Evolutionary conservation across 306 rosid species (phyloP), one percentile per base, ranked within the genome.

Genomic region (Glycyrrhiza uralensis): DNA sequence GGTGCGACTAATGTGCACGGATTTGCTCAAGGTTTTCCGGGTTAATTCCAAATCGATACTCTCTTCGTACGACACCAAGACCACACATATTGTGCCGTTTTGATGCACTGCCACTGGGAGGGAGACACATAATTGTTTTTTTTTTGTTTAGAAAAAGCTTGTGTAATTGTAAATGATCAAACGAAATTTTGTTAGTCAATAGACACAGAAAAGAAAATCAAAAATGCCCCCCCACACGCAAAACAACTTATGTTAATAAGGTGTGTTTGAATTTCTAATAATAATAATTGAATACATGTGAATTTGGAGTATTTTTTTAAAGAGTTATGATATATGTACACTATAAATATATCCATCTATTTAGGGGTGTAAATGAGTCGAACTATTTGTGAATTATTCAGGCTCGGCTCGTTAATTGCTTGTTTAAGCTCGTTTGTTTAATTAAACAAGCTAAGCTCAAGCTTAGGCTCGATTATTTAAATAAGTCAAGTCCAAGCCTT

Each of bases 21-120:
- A 93, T 75, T 84, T 93, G 86, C 88, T 93, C 20, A 90, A 85
- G 85, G 83, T 85, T 39, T 88, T 90, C 6, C 82, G 91, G 35
- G 85, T 90, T 6, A 81, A 87, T 13, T 83, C 87, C 0, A 85
- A 85, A 70, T 84, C 88, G 6, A 76, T 87, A 39, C 80, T 90
- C 18, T 77, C 93, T 0, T 79, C 78, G 17, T 92, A 90, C 58
- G 93, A 86, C 15, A 92, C 96, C 0, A 90, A 92, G 14, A 86
- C 98, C 15, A 85, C 98, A 1, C 98, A 92, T 44, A 90, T 92
- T 66, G 90, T 86, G 96, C 98, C 98, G 2, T 88, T 89, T 56
- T 88, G 78, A 83, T 19, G 5, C 38, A 12, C 4, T 8, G 20
- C 12, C 19, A 7, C 1, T n/a, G n/a, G 0, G 11, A 38, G 30